Conservation (phyloP, 345 rosid species). For the Orychophragmus violaceus region DNA sequence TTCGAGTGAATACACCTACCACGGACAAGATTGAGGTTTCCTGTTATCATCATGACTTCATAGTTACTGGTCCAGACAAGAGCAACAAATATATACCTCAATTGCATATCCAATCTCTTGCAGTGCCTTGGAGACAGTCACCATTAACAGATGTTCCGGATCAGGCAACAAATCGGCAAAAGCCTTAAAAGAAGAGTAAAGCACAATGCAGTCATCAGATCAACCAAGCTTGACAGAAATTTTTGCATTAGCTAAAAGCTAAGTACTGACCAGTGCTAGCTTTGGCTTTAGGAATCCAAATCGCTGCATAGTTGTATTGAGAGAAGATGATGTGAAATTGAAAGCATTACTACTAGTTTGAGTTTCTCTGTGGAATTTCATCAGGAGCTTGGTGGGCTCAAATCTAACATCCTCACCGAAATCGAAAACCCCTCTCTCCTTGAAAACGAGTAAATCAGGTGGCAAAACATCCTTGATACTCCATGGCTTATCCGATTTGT, state of each 20-base stretch:
- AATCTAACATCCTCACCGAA: conserved; percentile 66
- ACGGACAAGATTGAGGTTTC: conserved; percentile 11
- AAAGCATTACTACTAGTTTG: conserved; percentile 13
- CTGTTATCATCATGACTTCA: not conserved
- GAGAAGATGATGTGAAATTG: conserved; percentile 34
- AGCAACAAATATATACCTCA: conserved; percentile 46
- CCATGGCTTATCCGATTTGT: conserved; percentile 41
- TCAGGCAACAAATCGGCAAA: conserved; percentile 70
- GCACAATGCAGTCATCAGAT: conserved; percentile 9
- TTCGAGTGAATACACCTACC: conserved; percentile 73
- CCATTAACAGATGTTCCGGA: conserved; percentile 83
- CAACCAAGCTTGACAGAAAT: not conserved
- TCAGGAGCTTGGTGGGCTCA: conserved; percentile 47
- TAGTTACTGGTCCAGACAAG: not conserved
- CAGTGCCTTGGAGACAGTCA: conserved; percentile 66
- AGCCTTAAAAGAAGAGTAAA: conserved; percentile 41
- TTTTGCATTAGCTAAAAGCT: too few species aligned
- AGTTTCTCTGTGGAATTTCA: conserved; percentile 43
- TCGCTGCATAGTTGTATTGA: conserved; percentile 49
- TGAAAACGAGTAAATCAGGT: conserved; percentile 47
- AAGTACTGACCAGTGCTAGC: conserved; percentile 73
- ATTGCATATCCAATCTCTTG: conserved; percentile 66
- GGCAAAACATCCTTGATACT: conserved; percentile 11
- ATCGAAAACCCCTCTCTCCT: conserved; percentile 54
- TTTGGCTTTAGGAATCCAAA: conserved; percentile 66